phyloP scores from a whole-genome alignment of 192 early-diverging fungal genomes.

The Umbelopsis isabellina region DNA sequence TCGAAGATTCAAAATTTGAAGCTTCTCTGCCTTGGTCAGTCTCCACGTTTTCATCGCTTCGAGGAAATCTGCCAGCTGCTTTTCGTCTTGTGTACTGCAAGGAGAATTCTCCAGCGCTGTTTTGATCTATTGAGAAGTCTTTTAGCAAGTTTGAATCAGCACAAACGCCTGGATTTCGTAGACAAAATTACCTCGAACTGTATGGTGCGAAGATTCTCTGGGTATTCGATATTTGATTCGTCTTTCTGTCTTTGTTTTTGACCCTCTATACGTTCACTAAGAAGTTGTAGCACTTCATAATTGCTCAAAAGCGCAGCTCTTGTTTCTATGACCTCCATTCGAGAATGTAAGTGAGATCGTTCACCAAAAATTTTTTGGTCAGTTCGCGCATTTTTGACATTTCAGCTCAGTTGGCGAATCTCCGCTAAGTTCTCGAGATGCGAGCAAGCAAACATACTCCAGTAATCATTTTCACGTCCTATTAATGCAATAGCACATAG shows the following conservation, averaged over 20 bases:
- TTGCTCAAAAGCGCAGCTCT: conserved; percentile 67
- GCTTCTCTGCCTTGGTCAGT: conserved; percentile 72
- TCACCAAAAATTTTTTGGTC: neutral
- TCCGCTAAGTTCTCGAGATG: neutral
- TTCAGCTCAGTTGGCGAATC: too few relatives aligned
- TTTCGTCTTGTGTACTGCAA: conserved; percentile 57
- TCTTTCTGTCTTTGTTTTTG: conserved; percentile 44
- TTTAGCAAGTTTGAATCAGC: neutral
- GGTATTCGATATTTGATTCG: conserved; percentile 44
- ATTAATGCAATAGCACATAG: neutral
- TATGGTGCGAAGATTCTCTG: conserved; percentile 66
- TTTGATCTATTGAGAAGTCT: conserved; percentile 38
- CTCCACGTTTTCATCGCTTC: conserved; percentile 45
- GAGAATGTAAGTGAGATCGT: neutral
- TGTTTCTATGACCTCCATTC: conserved; percentile 66
- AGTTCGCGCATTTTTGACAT: neutral
- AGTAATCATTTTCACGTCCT: neutral
- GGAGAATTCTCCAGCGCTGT: conserved; percentile 63
- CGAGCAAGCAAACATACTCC: neutral
- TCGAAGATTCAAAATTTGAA: conserved; percentile 76
- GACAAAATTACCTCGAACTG: conserved; percentile 58
- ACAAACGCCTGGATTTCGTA: too few relatives aligned
- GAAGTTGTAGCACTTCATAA: conserved; percentile 67
- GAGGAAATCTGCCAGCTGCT: conserved; percentile 54
- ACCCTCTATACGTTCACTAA: conserved; percentile 57